Evolutionary conservation across 1,284 basidiomycete species (phyloP).

Genomic region (Amylostereum chailletii): DNA sequence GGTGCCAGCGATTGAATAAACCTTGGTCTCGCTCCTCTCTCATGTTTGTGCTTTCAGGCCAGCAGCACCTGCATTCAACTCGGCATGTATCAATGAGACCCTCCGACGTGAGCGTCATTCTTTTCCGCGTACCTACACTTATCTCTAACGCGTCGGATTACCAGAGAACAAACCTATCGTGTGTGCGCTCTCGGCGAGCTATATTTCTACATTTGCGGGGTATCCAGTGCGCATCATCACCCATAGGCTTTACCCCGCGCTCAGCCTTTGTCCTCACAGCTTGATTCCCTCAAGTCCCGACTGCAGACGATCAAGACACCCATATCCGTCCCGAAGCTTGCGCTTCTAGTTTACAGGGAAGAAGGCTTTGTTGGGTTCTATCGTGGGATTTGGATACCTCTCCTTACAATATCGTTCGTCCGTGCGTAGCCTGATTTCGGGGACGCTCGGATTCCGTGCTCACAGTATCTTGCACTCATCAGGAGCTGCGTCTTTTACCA

Average conservation of each 20-base stretch:
- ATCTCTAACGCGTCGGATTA: constrained; percentile 7
- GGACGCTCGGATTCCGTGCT: no score
- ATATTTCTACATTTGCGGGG: constrained; percentile 75
- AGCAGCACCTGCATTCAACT: constrained; percentile 51
- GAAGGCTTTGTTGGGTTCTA: constrained; percentile 92
- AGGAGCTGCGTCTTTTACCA: constrained; percentile 89
- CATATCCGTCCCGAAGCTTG: constrained; percentile 68
- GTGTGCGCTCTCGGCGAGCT: constrained; percentile 74
- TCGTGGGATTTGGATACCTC: constrained; percentile 84
- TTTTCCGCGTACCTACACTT: constrained; percentile 5
- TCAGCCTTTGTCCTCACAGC: constrained; percentile 22
- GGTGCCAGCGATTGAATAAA: constrained; percentile 24
- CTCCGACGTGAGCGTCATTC: constrained; percentile 44
- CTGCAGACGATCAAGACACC: constrained; percentile 79
- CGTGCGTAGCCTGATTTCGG: constrained; percentile 42
- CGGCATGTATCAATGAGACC: constrained; percentile 51
- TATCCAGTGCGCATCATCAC: constrained; percentile 54
- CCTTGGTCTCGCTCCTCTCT: background rate
- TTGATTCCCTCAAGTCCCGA: constrained; percentile 89
- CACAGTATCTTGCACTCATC: background rate
- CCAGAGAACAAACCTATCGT: constrained; percentile 75
- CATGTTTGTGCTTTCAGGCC: constrained; percentile 29
- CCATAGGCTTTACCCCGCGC: background rate
- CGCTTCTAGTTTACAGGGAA: constrained; percentile 72
- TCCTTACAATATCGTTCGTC: constrained; percentile 95